Percentiles rank a stretch among this genome's conserved stretches.
phyloP scores from a whole-genome alignment of 139 green algal species.

The Marvania coccoides region DNA sequence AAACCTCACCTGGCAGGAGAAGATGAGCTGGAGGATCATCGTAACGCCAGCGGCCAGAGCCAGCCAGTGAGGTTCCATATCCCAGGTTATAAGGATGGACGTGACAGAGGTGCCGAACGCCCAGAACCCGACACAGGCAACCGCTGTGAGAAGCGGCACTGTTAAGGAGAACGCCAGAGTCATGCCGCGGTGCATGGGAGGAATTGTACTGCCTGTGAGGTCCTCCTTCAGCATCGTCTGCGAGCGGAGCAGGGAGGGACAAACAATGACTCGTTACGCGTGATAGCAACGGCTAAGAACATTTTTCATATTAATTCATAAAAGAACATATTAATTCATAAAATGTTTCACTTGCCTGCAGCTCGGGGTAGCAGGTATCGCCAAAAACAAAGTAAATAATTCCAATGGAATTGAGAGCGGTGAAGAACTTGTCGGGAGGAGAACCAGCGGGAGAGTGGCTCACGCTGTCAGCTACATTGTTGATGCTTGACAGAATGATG shows the following conservation, averaged over 20 bases:
- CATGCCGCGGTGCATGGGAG: not conserved
- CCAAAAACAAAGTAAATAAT: not conserved
- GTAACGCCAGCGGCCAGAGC: too few relatives aligned
- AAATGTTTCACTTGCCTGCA: not conserved
- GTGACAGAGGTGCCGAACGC: not conserved
- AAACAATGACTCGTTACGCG: too few relatives aligned
- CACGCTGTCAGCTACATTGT: not conserved
- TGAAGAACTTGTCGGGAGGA: not conserved
- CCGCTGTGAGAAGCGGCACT: not conserved
- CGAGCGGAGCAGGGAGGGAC: too few relatives aligned
- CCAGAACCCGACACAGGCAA: not conserved
- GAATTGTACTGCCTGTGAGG: not conserved
- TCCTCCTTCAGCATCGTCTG: too few relatives aligned
- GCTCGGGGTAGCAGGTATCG: not conserved
- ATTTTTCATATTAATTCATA: too few relatives aligned
- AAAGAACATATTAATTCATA: too few relatives aligned
- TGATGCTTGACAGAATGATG: not conserved
- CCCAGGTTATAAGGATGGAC: not conserved
- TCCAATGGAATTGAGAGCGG: not conserved
- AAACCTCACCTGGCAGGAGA: too few relatives aligned
- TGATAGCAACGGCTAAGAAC: too few relatives aligned
- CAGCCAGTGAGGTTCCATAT: not conserved
- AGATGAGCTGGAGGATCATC: too few relatives aligned
- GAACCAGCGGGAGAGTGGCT: not conserved
- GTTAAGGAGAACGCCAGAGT: not conserved